phyloP scores from a whole-genome alignment of 2,329 filamentous ascomycete species.

The Ciborinia camelliae region DNA sequence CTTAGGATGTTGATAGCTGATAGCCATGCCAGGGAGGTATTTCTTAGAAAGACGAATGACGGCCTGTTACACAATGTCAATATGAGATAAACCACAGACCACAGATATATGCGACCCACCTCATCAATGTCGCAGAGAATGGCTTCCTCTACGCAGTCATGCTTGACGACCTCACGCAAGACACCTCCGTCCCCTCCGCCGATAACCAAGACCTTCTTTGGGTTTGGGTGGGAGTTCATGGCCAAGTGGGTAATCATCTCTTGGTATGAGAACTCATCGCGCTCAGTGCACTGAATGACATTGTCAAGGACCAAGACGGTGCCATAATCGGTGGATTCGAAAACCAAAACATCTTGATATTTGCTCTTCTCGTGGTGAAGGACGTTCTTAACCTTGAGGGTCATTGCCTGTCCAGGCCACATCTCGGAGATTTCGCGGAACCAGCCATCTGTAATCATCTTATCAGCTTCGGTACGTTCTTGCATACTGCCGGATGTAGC shows the following conservation, averaged over 20 bases:
- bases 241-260: conserved; percentile 99
- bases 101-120: conserved; percentile 44
- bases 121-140: conserved; percentile 98
- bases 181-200: conserved; percentile 97
- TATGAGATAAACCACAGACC: conserved; percentile 10
- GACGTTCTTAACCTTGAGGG: conserved; percentile 93
- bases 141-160: conserved; percentile 93
- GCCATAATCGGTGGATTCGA: conserved; percentile 96
- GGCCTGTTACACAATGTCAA: conserved; percentile 50
- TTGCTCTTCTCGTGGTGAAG: conserved; percentile 98
- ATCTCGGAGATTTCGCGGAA: conserved; percentile 98
- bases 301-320: conserved; percentile 97
- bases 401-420: conserved; percentile 99
- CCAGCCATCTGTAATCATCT: conserved; percentile 77
- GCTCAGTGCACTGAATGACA: conserved; percentile 97
- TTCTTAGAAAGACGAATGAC: conserved; percentile 98
- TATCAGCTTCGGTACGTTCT: conserved; percentile 20
- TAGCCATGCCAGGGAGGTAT: conserved; percentile 91
- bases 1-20: conserved; percentile 91
- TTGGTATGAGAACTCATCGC: conserved; percentile 99
- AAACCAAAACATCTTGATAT: conserved; percentile 98
- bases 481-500: conserved; percentile 19
- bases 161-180: conserved; percentile 97
- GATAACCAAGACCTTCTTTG: conserved; percentile 97
- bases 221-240: conserved; percentile 97